phyloP scores from a whole-genome alignment of 768 basidiomycete genomes.

The Lentinula sp. region DNA sequence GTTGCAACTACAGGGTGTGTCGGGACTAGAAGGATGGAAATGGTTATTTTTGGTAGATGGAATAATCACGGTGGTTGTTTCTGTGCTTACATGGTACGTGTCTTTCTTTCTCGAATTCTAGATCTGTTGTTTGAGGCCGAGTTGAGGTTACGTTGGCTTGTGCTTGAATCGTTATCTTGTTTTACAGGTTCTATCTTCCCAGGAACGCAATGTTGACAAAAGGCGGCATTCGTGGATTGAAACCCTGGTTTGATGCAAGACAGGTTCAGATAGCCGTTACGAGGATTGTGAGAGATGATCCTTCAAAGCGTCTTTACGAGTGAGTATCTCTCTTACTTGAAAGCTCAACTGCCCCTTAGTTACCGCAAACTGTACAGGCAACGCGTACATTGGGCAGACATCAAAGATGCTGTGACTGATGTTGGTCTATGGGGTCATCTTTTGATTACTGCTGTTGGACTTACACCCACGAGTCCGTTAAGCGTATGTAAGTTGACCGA shows the following conservation, averaged over 20 bases:
- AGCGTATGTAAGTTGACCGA: conserved; percentile 22
- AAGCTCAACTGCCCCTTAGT: not conserved
- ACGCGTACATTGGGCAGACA: conserved; percentile 25
- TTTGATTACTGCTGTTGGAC: conserved; percentile 25
- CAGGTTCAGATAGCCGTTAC: conserved; percentile 30
- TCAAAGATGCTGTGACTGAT: conserved; percentile 29
- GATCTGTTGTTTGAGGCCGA: no score
- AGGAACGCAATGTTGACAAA: conserved; percentile 19
- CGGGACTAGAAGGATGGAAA: conserved; percentile 33
- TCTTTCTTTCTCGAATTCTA: not conserved
- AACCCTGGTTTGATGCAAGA: conserved; percentile 27
- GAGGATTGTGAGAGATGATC: conserved; percentile 29
- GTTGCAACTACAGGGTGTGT: conserved; percentile 26
- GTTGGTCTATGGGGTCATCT: conserved; percentile 30
- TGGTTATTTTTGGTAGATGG: conserved; percentile 33
- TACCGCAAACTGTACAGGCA: conserved; percentile 14
- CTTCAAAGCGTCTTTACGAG: conserved; percentile 32
- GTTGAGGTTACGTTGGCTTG: not conserved
- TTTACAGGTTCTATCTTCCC: conserved; percentile 30
- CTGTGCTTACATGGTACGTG: conserved; percentile 25
- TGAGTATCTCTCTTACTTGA: conserved; percentile 11
- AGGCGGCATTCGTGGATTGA: conserved; percentile 26
- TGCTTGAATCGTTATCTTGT: not conserved
- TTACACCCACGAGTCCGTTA: conserved; percentile 30
- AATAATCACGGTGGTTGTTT: conserved; percentile 26